Conservation (phyloP, 1,284 basidiomycete genomes). For the Cryptococcus hybrid region DNA sequence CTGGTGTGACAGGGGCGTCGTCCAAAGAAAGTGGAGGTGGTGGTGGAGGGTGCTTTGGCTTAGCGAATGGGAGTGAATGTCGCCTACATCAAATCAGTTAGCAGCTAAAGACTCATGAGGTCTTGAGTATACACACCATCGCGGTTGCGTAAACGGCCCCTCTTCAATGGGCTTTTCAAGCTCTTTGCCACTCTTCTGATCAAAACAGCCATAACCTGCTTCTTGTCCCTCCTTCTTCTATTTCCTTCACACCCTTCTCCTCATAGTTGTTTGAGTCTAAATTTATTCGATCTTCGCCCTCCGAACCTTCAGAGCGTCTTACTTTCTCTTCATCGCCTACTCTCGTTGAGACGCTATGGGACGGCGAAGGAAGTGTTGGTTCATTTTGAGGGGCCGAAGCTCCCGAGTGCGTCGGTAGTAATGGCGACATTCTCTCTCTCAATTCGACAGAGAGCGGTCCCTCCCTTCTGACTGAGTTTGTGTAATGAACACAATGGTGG, state of each 20-base stretch:
- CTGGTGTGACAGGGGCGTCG: constrained; percentile 57
- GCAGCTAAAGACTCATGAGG: too few species aligned
- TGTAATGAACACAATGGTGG: too few species aligned
- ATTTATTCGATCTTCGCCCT: neutral
- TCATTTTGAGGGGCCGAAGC: too few species aligned
- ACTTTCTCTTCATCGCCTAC: neutral
- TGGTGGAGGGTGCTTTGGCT: constrained; percentile 50
- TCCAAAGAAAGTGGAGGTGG: constrained; percentile 58
- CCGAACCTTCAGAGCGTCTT: neutral
- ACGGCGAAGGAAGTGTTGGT: too few species aligned
- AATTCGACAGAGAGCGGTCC: too few species aligned
- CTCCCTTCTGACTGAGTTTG: too few species aligned
- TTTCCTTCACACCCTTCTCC: constrained; percentile 7
- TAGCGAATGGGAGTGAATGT: constrained; percentile 48
- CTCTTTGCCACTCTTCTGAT: constrained; percentile 40
- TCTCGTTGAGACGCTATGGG: too few species aligned
- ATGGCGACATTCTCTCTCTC: too few species aligned
- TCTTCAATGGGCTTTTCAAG: constrained; percentile 23
- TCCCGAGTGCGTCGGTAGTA: too few species aligned
- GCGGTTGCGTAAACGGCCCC: constrained; percentile 40
- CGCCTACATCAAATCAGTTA: constrained; percentile 22
- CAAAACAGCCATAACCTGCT: constrained; percentile 10
- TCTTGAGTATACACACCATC: constrained; percentile 33
- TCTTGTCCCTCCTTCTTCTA: neutral
- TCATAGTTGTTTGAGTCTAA: neutral